phyloP scores from a whole-genome alignment of 176 grass and related monocot genomes.

The Juncus inflexus region DNA sequence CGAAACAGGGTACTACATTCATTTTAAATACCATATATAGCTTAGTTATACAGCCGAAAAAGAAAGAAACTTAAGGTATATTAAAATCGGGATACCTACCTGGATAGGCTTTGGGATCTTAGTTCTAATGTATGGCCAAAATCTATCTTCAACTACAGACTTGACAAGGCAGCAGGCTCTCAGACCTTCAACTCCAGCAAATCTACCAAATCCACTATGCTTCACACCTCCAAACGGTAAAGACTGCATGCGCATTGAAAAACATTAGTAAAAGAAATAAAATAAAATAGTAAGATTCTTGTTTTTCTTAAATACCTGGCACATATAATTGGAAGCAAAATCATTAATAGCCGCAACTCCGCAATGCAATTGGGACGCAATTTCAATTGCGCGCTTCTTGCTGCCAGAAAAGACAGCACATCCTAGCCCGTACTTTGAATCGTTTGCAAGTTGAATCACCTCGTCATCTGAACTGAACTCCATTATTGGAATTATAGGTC shows the following conservation, averaged over 20 bases:
- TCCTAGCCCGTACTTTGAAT: slow-evolving; percentile 90
- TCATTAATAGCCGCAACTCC: slow-evolving; percentile 94
- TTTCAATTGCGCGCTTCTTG: slow-evolving; percentile 78
- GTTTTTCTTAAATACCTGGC: slow-evolving; percentile 51
- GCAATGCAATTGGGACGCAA: slow-evolving; percentile 81
- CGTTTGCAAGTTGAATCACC: slow-evolving; percentile 80
- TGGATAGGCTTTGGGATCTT: slow-evolving; percentile 94
- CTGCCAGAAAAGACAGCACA: slow-evolving; percentile 91
- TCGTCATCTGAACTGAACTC: slow-evolving; percentile 89
- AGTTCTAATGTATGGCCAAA: slow-evolving; percentile 91
- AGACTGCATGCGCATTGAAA: slow-evolving; percentile 44
- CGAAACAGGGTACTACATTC: slow-evolving; percentile 70
- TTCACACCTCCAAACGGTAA: slow-evolving; percentile 96
- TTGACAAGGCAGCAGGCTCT: slow-evolving; percentile 94
- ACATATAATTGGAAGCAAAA: slow-evolving; percentile 98
- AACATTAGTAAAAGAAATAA: slow-evolving; percentile 7
- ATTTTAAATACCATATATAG: slow-evolving; percentile 2
- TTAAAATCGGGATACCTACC: slow-evolving; percentile 33
- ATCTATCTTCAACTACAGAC: slow-evolving; percentile 87
- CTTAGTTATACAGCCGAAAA: slow-evolving; percentile 21
- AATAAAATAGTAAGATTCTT: not conserved
- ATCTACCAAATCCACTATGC: slow-evolving; percentile 95
- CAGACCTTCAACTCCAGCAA: slow-evolving; percentile 90
- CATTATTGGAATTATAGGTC: slow-evolving; percentile 94
- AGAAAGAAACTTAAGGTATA: not conserved